phyloP scores from a whole-genome alignment of 2,329 filamentous ascomycete genomes.

The Helminthosporium solani region DNA sequence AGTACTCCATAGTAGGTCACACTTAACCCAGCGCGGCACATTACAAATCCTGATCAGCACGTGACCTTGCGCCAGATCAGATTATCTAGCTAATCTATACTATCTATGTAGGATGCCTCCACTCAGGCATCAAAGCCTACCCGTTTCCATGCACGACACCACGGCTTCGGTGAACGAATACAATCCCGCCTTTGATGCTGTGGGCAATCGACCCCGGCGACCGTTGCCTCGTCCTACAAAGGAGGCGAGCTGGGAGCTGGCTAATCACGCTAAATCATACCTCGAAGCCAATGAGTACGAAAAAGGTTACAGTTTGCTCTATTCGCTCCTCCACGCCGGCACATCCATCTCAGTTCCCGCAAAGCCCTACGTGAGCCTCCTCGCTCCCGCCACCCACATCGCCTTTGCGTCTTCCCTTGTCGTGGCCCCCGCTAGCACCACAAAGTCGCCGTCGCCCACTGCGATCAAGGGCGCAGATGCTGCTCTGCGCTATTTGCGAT shows the following conservation, averaged over 20 bases:
- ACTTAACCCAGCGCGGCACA: too few species aligned
- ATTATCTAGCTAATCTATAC: too few species aligned
- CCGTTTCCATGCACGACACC: too few species aligned
- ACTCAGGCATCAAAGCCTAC: too few species aligned
- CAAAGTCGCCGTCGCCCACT: conserved; percentile 63
- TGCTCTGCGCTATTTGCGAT: conserved; percentile 69
- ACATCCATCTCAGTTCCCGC: conserved; percentile 37
- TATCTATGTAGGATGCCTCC: too few species aligned
- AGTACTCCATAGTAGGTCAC: too few species aligned
- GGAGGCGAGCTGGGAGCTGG: conserved; percentile 36
- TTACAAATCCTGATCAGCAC: too few species aligned
- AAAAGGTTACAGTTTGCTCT: conserved; percentile 37
- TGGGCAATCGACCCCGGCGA: conserved; percentile 27
- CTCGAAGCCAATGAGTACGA: conserved; percentile 37
- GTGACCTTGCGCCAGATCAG: too few species aligned
- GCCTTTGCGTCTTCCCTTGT: conserved; percentile 77
- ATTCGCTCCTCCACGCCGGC: conserved; percentile 34
- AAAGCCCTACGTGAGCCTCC: conserved; percentile 51
- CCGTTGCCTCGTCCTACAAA: conserved; percentile 32
- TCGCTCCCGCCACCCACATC: conserved; percentile 72
- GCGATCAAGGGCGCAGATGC: conserved; percentile 64
- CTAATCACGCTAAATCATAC: conserved; percentile 40
- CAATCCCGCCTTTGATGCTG: conserved; percentile 22
- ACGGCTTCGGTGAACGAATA: background rate
- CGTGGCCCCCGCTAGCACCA: conserved; percentile 80